Percentiles rank a stretch among this genome's conserved stretches.
Conservation (phyloP, 1,284 basidiomycete species). For the Ceratobasidium sp. region DNA sequence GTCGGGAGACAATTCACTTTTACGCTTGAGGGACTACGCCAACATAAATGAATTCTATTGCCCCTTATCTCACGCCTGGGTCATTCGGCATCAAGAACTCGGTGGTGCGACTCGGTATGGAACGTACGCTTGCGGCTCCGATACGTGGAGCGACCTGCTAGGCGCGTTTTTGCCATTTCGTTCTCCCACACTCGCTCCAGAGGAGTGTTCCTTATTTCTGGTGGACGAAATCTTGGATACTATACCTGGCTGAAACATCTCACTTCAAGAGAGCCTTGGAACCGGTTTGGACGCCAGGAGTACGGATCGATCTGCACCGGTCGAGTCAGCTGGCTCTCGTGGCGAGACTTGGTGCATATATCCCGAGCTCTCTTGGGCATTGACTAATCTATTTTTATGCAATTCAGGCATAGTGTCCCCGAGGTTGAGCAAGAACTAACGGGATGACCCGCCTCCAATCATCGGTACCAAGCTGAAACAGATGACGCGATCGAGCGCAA, state of each 20-base stretch:
- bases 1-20: not conserved
- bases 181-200: not conserved
- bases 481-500: too few relatives aligned
- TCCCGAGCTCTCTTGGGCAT: too few relatives aligned
- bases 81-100: not conserved
- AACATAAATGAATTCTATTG: not conserved
- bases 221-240: too few relatives aligned
- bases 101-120: not conserved
- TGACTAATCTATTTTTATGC: too few relatives aligned
- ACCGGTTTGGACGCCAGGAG: too few relatives aligned
- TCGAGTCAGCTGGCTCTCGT: not conserved
- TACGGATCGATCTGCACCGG: too few relatives aligned
- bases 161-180: not conserved
- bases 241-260: not conserved
- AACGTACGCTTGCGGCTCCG: not conserved
- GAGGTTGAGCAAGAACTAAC: too few relatives aligned
- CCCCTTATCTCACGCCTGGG: not conserved
- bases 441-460: too few relatives aligned
- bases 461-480: too few relatives aligned
- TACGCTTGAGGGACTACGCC: not conserved
- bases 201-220: too few relatives aligned
- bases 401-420: too few relatives aligned
- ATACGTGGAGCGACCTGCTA: not conserved
- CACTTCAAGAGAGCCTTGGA: not conserved
- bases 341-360: not conserved